phyloP scores from a whole-genome alignment of 2,329 filamentous ascomycete genomes.

The Paecilomyces sp. region DNA sequence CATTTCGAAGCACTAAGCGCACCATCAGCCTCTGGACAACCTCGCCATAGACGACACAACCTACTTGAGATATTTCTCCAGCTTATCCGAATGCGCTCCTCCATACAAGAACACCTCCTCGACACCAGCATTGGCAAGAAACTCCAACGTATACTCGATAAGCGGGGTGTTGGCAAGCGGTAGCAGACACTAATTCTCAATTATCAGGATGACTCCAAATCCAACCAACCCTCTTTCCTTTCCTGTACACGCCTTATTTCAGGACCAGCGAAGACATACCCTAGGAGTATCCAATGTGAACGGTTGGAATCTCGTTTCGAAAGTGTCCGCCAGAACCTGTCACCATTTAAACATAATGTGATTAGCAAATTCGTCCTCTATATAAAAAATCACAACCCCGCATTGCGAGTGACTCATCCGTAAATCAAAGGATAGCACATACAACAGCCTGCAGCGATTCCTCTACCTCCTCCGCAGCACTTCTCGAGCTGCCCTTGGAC shows the following conservation, averaged over 20 bases:
- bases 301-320: conserved; percentile 83
- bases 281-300: conserved; percentile 84
- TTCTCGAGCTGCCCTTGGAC: conserved; percentile 19
- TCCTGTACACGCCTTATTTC: background rate
- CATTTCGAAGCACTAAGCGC: conserved; percentile 59
- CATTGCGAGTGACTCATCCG: background rate
- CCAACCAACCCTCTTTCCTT: background rate
- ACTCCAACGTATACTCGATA: conserved; percentile 96
- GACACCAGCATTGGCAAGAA: conserved; percentile 90
- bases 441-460: conserved; percentile 58
- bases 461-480: conserved; percentile 51
- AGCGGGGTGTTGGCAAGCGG: conserved; percentile 88
- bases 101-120: conserved; percentile 90
- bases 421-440: conserved; percentile 19
- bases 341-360: conserved; percentile 2
- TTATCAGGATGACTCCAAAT: background rate
- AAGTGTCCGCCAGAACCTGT: conserved; percentile 86
- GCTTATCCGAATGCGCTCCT: conserved; percentile 74
- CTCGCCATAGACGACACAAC: conserved; percentile 5
- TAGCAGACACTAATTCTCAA: conserved; percentile 66
- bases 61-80: conserved; percentile 76
- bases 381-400: background rate
- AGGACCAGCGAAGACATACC: conserved; percentile 46
- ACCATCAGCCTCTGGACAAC: conserved; percentile 9
- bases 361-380: conserved; percentile 2